Conservation (phyloP, 2,329 filamentous ascomycete genomes). For the Coccinonectria pachysandricola region DNA sequence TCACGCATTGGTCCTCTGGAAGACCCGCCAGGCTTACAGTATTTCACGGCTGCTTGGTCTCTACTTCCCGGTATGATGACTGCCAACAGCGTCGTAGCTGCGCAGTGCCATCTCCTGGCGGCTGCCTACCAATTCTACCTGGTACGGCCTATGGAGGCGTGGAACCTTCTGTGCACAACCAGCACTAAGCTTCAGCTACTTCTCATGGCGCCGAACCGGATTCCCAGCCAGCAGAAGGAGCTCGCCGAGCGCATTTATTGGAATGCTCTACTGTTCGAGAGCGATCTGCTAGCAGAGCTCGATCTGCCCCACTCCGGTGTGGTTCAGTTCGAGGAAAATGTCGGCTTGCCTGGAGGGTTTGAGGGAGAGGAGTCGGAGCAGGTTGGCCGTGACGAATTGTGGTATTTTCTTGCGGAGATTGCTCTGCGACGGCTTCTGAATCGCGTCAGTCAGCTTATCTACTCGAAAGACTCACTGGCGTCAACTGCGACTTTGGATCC, state of each 20-base stretch:
- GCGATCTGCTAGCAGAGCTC: conserved; percentile 67
- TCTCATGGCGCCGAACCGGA: conserved; percentile 60
- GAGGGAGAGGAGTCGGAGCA: conserved; percentile 56
- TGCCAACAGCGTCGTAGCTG: conserved; percentile 64
- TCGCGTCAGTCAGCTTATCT: conserved; percentile 69
- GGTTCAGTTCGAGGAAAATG: conserved; percentile 70
- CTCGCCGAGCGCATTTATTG: conserved; percentile 72
- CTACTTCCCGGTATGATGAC: conserved; percentile 71
- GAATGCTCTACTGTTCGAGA: conserved; percentile 74
- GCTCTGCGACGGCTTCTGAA: conserved; percentile 68
- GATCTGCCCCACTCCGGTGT: conserved; percentile 77
- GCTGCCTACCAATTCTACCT: conserved; percentile 77
- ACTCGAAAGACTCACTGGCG: conserved; percentile 61
- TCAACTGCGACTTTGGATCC: conserved; percentile 66
- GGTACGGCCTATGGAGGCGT: conserved; percentile 72
- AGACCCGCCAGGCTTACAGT: conserved; percentile 65
- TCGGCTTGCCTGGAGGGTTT: conserved; percentile 69
- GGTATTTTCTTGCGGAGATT: conserved; percentile 81
- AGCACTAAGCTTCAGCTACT: conserved; percentile 74
- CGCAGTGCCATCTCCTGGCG: conserved; percentile 71
- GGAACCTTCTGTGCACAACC: conserved; percentile 69
- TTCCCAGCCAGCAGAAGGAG: conserved; percentile 61
- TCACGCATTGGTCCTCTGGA: conserved; percentile 58
- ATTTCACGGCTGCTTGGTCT: conserved; percentile 73
- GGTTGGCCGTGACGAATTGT: conserved; percentile 65